phyloP scores from a whole-genome alignment of 2,329 filamentous ascomycete species.

The Beauveria australis region DNA sequence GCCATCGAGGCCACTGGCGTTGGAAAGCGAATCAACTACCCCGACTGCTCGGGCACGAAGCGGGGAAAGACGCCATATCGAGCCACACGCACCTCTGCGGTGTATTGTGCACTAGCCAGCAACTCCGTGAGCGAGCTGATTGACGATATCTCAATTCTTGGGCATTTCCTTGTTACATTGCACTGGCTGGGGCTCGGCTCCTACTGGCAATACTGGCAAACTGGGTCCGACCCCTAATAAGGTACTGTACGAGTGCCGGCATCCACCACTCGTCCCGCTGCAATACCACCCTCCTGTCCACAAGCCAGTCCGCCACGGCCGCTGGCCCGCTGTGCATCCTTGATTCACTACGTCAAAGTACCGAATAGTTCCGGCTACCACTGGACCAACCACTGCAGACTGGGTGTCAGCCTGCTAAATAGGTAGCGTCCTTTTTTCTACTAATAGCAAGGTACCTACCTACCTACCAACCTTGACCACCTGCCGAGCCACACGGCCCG shows the following conservation, averaged over 20 bases:
- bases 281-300: background rate
- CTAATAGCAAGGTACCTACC: too few relatives aligned
- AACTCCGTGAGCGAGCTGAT: background rate
- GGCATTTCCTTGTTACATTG: background rate
- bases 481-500: slow-evolving; percentile 2
- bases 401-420: too few relatives aligned
- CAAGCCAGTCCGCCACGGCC: background rate
- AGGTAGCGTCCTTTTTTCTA: too few relatives aligned
- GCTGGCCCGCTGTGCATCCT: background rate
- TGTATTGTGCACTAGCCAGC: background rate
- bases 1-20: background rate
- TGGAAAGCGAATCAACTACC: background rate
- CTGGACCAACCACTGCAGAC: too few relatives aligned
- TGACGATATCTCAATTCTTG: background rate
- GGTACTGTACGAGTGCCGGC: background rate
- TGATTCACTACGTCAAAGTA: too few relatives aligned
- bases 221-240: background rate
- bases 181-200: background rate
- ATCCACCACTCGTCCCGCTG: background rate
- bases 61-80: slow-evolving; percentile 2
- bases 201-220: background rate
- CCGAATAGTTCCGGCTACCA: too few relatives aligned
- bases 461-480: background rate
- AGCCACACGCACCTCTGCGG: background rate
- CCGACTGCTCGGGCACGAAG: background rate